Evolutionary conservation across 352 stramenopile species (phyloP), one percentile per base, ranked within the genome.

Genomic region (Elongisporangium senticosum): DNA sequence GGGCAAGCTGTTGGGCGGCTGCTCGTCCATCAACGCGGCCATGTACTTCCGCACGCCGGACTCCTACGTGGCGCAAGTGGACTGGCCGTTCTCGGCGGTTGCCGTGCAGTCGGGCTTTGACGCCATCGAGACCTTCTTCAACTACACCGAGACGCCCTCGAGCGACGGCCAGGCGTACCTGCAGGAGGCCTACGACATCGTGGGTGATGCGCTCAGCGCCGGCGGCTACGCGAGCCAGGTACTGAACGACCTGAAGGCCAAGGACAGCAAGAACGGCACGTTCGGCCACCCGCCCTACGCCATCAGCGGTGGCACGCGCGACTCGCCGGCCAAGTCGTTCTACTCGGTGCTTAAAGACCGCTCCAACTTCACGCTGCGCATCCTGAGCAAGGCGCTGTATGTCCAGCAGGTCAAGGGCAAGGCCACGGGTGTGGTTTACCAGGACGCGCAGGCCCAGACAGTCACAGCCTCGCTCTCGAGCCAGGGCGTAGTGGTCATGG

Each of bases 1-100:
- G 14, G 87, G 85, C 21, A 90, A 90, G 59, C 67, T 81, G 24
- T 55, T 96, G n/a, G 87, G 83, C 33, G 87, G 86, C 13, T 91
- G 71, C 57, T 89, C 75, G 47, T 89, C 77, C 14, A 77, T 94
- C 56, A 95, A 92, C 51, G 81, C 65, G 20, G 81, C 81, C 68
- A 71, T 95, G 28, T 93, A 91, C 66, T 86, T 94, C 56, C 77
- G 80, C 33, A 87, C 76, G 5, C 72, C 76, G 0, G 69, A 86
- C 53, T 61, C 63, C 58, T 86, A 83, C 53, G 54, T 83, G 56
- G 55, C 20, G 23, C 65, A 79, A 43, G 52, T 66, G 24, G 50
- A 26, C 40, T 85, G 74, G 72, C 74, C 75, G 33, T 79, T 84
- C 57, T 67, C 73, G 21, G 64, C 74, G 2, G 52, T 60, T 7